Base-by-base conservation (phyloP, 805 yeast species). In the Pichia gijzeniarum region DNA sequence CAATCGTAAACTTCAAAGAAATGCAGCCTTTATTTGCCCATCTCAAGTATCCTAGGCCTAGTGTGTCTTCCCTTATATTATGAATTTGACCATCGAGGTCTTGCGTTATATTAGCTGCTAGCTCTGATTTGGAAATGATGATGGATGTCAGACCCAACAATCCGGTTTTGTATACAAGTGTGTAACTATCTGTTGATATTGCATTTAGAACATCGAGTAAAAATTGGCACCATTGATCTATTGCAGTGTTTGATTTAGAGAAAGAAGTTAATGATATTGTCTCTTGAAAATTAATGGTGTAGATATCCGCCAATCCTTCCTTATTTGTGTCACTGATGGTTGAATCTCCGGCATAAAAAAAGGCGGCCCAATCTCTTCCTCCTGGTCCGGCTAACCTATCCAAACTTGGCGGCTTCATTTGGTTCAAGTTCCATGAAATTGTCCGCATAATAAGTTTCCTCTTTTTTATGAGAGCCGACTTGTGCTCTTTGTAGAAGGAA, bases 1-100 rank as follows among this genome's bases (percentile, higher is more conserved):
- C 77, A 20, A 75, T 48, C 10, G 50, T 59, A 49, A 79, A 68
- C 21, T 63, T 61, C 19, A 76, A 61, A 16, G 70, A 59, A 13
- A 76, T 74, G 4, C 81, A 79, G 2, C 85, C 85, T 53, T 79
- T 79, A 59, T 79, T 79, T 16, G 82, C 83, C 76, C 81, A 79
- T 20, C 77, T 72, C 41, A 79, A 55, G 34, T 77, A 68, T 0
- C 84, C 84, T 0, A 83, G 71, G 0, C 84, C 82, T 6, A 79
- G 64, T 0, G 79, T 68, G 3, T 67, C 60, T 4, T 66, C 63
- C 17, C 60, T 58, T 5, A 76, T 44, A 17, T 63, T 52, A 2
- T 69, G 59, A n/a, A 78, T 61, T 48, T 75, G 73, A 2, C 58
- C 50, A 5, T 53, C 56, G 2, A 73, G 40, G 8, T 18, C 18